phyloP scores from a whole-genome alignment of 192 early-diverging fungal species.

The Blastocladiella britannica region DNA sequence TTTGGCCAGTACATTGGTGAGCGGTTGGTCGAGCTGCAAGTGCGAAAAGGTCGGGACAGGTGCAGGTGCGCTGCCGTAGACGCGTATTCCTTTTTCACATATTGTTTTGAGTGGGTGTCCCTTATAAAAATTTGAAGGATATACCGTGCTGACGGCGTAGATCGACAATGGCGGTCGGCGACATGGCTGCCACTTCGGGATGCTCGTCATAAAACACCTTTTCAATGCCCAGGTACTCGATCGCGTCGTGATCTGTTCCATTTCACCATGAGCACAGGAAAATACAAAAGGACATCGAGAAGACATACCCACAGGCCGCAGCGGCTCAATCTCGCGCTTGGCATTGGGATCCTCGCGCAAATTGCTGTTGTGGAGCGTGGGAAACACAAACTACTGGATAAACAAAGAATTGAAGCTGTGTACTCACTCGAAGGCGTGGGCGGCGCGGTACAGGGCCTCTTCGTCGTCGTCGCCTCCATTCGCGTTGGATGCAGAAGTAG shows the following conservation, averaged over 20 bases:
- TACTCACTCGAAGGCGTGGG: not conserved
- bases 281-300: not conserved
- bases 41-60: constrained; percentile 73
- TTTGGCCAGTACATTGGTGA: constrained; percentile 36
- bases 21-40: constrained; percentile 54
- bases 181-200: constrained; percentile 40
- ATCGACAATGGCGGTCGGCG: constrained; percentile 23
- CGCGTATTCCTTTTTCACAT: constrained; percentile 27
- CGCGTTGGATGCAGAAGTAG: constrained; percentile 14
- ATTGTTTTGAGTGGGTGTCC: not conserved
- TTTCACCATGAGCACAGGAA: too few species aligned
- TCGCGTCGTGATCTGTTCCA: constrained; percentile 41
- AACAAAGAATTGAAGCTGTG: not conserved
- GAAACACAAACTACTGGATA: not conserved
- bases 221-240: constrained; percentile 46
- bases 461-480: constrained; percentile 6
- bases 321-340: constrained; percentile 47
- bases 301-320: constrained; percentile 12
- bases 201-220: constrained; percentile 67
- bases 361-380: constrained; percentile 18
- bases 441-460: constrained; percentile 6
- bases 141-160: constrained; percentile 31
- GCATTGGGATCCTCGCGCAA: constrained; percentile 5
- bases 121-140: not conserved
- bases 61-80: constrained; percentile 56